These are phyloP conservation scores for Arthrobotrys iridis DNA, from an alignment of 2,329 filamentous ascomycete species.

Conservation along the genomic window DNA sequence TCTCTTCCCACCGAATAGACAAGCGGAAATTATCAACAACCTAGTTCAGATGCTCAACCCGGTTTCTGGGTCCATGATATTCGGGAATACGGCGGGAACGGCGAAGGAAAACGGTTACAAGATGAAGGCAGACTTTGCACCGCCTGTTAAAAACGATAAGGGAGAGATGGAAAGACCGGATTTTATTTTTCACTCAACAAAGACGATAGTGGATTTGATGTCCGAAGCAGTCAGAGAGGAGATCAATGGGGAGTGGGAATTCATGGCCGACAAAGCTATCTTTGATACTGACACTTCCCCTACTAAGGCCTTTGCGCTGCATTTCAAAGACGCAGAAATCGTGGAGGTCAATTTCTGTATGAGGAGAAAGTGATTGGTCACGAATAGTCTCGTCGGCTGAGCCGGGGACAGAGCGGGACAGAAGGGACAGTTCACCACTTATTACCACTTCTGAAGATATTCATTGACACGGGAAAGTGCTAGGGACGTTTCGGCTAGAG, in stretches of 20 bases:
- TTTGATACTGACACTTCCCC: constrained; percentile 43
- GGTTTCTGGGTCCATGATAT: constrained; percentile 38
- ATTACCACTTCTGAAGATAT: no score
- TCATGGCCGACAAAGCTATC: constrained; percentile 22
- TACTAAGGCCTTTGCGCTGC: constrained; percentile 42
- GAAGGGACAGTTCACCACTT: no score
- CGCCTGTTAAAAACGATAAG: constrained; percentile 39
- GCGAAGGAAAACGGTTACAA: constrained; percentile 33
- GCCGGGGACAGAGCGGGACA: no score
- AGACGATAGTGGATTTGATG: constrained; percentile 44
- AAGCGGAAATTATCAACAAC: constrained; percentile 28
- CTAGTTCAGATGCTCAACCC: constrained; percentile 46
- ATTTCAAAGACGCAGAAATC: constrained; percentile 49
- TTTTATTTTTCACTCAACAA: constrained; percentile 50
- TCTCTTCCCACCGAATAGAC: constrained; percentile 41
- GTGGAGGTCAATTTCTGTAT: constrained; percentile 49
- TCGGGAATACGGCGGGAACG: constrained; percentile 46
- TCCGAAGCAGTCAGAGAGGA: constrained; percentile 18
- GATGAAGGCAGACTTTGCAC: constrained; percentile 49
- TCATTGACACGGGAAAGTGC: no score
- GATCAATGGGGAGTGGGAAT: constrained; percentile 36
- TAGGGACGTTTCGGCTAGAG: no score
- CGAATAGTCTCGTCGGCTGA: no score
- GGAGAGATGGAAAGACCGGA: constrained; percentile 44
- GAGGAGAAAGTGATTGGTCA: constrained; percentile 28